Evolutionary conservation across 495 filamentous ascomycete species (phyloP), one percentile per base, ranked within the genome.

Genomic region (Aspergillus homomorphus): DNA sequence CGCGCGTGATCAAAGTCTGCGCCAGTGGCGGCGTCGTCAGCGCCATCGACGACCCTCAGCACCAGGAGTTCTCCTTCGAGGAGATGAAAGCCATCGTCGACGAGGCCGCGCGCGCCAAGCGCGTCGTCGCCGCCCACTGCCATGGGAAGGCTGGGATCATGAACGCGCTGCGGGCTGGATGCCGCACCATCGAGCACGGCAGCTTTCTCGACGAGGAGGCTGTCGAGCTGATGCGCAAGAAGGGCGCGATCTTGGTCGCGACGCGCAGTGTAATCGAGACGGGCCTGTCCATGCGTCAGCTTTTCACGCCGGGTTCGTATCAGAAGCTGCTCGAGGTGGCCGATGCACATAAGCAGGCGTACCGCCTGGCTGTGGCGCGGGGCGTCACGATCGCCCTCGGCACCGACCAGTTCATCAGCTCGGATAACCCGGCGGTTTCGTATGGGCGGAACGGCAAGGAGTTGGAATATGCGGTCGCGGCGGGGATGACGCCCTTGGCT

Each of bases 71-170:
- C 62, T 77, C 71, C 21, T 66, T 67, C n/a, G 78, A 74, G 64
- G 81, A 84, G 63, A 60, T 84, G 10, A 60, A 68, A 19, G 69
- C 66, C 24, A 81, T 82, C 16, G 79, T 82, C 9, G 55, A 73
- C 10, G 81, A 83, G 62, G 80, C 81, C 10, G 63, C 57, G 30
- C 67, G 80, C 3, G 69, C 73, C 53, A 66, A 71, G 6, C 67
- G 76, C 0, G 69, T 70, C 1, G 77, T 82, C 15, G 80, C 78
- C 0, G 78, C 80, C 4, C 80, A 82, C 51, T 73, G 72, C 20
- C 78, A 80, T 46, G 79, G 80, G 3, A 82, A 81, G 57, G 66
- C 72, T 14, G 80, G 80, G 1, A 82, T 82, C 41, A 59, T 82
- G 58, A 77, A 76, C 7, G 77, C 77, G 5, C 61, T 82, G 22